Evolutionary conservation across 345 rosid species (phyloP).

Genomic region (Ceriops tagal): DNA sequence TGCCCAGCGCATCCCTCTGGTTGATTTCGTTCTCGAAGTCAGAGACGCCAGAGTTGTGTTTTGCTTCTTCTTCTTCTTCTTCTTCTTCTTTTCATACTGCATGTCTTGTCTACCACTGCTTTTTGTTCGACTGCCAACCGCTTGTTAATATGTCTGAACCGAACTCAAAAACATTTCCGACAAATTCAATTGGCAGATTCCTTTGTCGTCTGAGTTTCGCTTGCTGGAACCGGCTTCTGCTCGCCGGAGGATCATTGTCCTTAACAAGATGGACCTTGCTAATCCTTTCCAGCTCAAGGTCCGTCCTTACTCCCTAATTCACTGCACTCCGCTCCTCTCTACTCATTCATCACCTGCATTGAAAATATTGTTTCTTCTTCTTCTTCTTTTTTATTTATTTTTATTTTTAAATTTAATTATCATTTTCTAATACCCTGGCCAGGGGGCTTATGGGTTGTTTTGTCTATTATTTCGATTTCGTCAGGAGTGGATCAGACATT

Average conservation of each 20-base stretch:
- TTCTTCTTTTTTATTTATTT: background rate
- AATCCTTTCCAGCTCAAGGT: slow-evolving; percentile 46
- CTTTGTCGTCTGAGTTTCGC: slow-evolving; percentile 58
- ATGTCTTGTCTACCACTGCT: background rate
- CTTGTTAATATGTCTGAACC: slow-evolving; percentile 42
- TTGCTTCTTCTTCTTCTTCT: background rate
- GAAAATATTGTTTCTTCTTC: background rate
- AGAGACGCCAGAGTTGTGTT: slow-evolving; percentile 70
- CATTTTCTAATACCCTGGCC: background rate
- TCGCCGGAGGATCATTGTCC: slow-evolving; percentile 45
- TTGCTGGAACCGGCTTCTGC: slow-evolving; percentile 29
- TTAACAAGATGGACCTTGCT: slow-evolving; percentile 80
- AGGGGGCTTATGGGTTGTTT: background rate
- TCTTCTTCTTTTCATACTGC: background rate
- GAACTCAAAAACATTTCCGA: no score
- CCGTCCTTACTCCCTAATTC: background rate
- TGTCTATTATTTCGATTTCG: background rate
- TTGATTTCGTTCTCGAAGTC: slow-evolving; percentile 59
- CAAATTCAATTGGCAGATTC: slow-evolving; percentile 33
- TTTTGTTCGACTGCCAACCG: slow-evolving; percentile 4
- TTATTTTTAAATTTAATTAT: background rate
- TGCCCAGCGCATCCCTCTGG: slow-evolving; percentile 52
- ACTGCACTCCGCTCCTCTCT: no score
- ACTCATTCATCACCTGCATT: no score
- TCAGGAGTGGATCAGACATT: slow-evolving; percentile 58